Base-by-base conservation (phyloP, 2,329 filamentous ascomycete genomes). In the Colletotrichum euphorbiae region DNA sequence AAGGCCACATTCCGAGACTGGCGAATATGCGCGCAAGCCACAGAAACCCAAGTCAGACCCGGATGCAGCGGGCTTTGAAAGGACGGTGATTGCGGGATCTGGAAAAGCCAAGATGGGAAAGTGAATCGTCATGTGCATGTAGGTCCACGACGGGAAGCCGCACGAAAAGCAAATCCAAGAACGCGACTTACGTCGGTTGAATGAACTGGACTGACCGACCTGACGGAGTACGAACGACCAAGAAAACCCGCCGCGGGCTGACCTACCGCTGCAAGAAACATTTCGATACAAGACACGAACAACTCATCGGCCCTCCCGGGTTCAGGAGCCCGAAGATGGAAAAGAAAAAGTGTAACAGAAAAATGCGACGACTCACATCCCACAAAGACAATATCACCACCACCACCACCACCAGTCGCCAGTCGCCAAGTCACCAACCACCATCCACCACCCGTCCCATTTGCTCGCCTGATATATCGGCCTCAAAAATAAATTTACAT, bases 281-380 rank as follows among this genome's bases (percentile, higher is more conserved):
- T 12, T 38, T 38, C 36, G 45, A 48, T 8, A 48, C 45, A n/a
- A 45, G 42, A 45, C 42, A 45, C 42, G 11, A n/a, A 45, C 42
- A 19, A 45, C 15, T 17, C 15, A 45, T 6, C 42, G 1, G 11
- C 6, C 17, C 42, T n/a, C 8, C 8, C 42, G 6, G 38, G 12
- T n/a, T 13, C 12, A 12, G 38, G n/a, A n/a, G 9, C 9, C 11
- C 6, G 12, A 42, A 28, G 28, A 8, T 28, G 28, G 28, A 28
- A 28, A 28, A 28, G 28, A 28, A 8, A 28, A 8, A 28, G 28
- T 7, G 6, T 8, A 8, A 28, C 28, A 28, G 45, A 11, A 46
- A 42, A 62, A 58, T 59, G 55, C 54, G 61, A 69, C 61, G 48
- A 28, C 45, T 69, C 69, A 56, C 57, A 62, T 65, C 11, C 36